Conservation (phyloP, 306 rosid species). For the Glycine soja region DNA sequence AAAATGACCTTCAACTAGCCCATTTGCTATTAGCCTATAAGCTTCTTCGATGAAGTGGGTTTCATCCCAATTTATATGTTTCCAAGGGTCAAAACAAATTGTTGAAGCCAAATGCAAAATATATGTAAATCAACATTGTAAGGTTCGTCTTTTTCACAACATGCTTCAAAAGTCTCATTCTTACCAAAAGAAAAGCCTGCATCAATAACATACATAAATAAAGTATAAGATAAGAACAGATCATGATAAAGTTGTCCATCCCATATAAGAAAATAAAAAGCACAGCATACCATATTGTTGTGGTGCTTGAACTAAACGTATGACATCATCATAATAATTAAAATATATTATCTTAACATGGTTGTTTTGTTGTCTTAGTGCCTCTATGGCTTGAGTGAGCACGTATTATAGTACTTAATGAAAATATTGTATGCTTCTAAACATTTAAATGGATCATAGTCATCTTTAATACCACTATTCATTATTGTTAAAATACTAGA, state of each 20-base stretch:
- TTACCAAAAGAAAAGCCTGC: not conserved
- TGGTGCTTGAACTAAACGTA: not conserved
- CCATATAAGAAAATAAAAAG: not conserved
- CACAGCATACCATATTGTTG: not conserved
- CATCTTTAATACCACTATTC: not conserved
- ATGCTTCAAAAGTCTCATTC: not conserved
- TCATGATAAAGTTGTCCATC: no score
- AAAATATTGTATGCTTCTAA: not conserved
- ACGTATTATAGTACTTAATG: not conserved
- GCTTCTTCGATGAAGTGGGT: not conserved
- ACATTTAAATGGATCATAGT: not conserved
- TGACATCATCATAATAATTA: not conserved
- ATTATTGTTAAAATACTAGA: not conserved
- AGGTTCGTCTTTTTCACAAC: not conserved
- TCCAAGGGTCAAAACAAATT: not conserved
- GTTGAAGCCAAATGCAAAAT: not conserved
- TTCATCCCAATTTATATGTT: not conserved
- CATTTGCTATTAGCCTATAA: not conserved
- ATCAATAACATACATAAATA: not conserved
- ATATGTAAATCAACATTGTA: not conserved
- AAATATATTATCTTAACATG: not conserved
- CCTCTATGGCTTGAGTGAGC: not conserved
- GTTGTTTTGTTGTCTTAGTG: not conserved
- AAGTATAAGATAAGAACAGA: no score
- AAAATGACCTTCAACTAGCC: not conserved